Conservation (phyloP, 1,139 yeast species). For the Suhomyces coccinellae region DNA sequence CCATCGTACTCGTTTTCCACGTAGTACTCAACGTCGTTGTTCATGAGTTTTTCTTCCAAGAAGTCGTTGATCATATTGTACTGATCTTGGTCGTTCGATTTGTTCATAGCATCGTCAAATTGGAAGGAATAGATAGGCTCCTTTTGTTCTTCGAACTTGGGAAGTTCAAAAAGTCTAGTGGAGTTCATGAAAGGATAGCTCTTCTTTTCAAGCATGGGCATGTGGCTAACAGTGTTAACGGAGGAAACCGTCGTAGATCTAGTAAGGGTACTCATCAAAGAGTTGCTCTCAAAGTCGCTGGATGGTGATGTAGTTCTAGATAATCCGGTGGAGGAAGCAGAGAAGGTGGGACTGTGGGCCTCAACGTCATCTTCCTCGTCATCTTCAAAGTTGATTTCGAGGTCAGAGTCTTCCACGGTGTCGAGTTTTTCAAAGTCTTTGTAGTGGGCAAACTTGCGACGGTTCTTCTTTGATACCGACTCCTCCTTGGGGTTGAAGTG, state of each 20-base stretch:
- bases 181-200: constrained; percentile 17
- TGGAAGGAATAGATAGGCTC: constrained; percentile 12
- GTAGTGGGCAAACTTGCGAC: constrained; percentile 16
- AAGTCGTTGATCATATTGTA: constrained; percentile 45
- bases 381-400: constrained; percentile 26
- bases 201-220: constrained; percentile 13
- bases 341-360: constrained; percentile 9
- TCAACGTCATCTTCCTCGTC: constrained; percentile 27
- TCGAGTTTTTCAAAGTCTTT: constrained; percentile 20
- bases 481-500: constrained; percentile 15
- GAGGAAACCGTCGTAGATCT: constrained; percentile 46
- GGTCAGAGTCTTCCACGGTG: constrained; percentile 20
- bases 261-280: constrained; percentile 43
- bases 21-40: constrained; percentile 14
- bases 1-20: constrained; percentile 11
- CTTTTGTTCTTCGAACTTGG: constrained; percentile 17
- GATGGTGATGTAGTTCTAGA: constrained; percentile 45
- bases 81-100: constrained; percentile 25
- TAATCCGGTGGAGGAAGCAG: constrained; percentile 27
- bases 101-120: constrained; percentile 19
- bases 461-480: constrained; percentile 10
- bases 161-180: constrained; percentile 18
- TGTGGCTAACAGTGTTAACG: constrained; percentile 16
- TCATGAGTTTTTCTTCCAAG: constrained; percentile 38
- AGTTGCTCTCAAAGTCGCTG: constrained; percentile 33